phyloP scores from a whole-genome alignment of 2,329 filamentous ascomycete species.

The Xylariales sp. region DNA sequence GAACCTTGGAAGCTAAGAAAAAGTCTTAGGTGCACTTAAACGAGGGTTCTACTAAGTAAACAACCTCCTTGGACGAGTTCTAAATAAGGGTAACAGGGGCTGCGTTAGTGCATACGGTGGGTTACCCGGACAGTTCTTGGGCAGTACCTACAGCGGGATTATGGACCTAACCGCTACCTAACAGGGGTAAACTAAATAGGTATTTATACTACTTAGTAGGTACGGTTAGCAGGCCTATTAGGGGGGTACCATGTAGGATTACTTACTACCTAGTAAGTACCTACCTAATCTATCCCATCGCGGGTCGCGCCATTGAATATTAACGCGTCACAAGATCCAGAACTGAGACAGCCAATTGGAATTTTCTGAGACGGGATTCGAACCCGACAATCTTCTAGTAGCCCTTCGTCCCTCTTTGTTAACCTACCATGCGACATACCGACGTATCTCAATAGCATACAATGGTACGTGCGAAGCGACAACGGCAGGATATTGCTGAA shows the following conservation, averaged over 20 bases:
- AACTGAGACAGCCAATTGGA: background rate
- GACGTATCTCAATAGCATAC: constrained; percentile 12
- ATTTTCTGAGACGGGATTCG: background rate
- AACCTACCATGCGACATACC: background rate
- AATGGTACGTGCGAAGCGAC: constrained; percentile 46
- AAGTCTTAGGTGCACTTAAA: background rate
- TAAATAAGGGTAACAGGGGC: background rate
- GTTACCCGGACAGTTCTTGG: too few relatives aligned
- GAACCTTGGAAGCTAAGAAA: background rate
- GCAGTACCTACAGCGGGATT: too few relatives aligned
- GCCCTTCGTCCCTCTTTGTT: background rate
- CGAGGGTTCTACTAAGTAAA: too few relatives aligned
- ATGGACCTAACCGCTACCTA: too few relatives aligned
- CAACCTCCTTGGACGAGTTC: background rate
- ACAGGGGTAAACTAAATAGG: too few relatives aligned
- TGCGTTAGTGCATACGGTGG: background rate
- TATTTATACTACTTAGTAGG: too few relatives aligned
- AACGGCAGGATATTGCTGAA: constrained; percentile 37
- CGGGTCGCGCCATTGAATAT: constrained; percentile 25
- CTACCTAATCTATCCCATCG: background rate
- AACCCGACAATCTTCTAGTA: background rate
- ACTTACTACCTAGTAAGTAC: background rate
- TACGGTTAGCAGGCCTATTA: too few relatives aligned
- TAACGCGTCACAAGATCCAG: constrained; percentile 18
- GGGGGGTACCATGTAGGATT: too few relatives aligned